These are phyloP conservation scores for Boletus rubropictus DNA, from an alignment of 768 basidiomycete genomes.

Conservation along the genomic window DNA sequence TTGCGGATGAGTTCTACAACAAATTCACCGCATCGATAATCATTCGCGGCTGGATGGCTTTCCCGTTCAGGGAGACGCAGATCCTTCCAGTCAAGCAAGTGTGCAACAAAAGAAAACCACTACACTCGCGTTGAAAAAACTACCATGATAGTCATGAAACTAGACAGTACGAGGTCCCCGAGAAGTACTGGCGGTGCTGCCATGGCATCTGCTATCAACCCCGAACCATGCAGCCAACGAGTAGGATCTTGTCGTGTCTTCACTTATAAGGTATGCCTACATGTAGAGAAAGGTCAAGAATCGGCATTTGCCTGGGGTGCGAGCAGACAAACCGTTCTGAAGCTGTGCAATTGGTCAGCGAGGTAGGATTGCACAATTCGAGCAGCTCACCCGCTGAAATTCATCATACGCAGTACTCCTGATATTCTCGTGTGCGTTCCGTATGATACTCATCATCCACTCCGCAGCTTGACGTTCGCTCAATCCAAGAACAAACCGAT, in stretches of 20 bases:
- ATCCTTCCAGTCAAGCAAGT: not conserved
- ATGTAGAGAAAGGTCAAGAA: slow-evolving; percentile 2
- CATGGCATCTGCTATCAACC: not conserved
- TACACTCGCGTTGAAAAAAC: not conserved
- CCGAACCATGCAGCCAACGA: not conserved
- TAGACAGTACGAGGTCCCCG: not conserved
- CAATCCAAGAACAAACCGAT: slow-evolving; percentile 78
- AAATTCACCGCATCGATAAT: slow-evolving; percentile 4
- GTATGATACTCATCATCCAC: slow-evolving; percentile 83
- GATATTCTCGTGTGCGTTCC: slow-evolving; percentile 93
- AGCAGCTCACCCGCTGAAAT: slow-evolving; percentile 72
- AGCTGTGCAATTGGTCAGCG: slow-evolving; percentile 29
- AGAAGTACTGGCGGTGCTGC: not conserved
- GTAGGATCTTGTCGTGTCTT: not conserved
- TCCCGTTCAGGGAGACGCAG: slow-evolving; percentile 6
- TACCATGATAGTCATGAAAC: not conserved
- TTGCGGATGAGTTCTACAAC: slow-evolving; percentile 1
- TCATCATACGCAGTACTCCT: slow-evolving; percentile 93
- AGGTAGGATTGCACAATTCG: not conserved
- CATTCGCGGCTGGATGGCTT: not conserved
- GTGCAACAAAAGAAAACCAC: not conserved
- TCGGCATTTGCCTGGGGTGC: not conserved
- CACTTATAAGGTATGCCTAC: slow-evolving; percentile 30
- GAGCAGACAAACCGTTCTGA: slow-evolving; percentile 39
- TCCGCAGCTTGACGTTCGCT: slow-evolving; percentile 91